Evolutionary conservation across 1,139 yeast genomes (phyloP), one percentile per base, ranked within the genome.

Genomic region (Pichia terricola): DNA sequence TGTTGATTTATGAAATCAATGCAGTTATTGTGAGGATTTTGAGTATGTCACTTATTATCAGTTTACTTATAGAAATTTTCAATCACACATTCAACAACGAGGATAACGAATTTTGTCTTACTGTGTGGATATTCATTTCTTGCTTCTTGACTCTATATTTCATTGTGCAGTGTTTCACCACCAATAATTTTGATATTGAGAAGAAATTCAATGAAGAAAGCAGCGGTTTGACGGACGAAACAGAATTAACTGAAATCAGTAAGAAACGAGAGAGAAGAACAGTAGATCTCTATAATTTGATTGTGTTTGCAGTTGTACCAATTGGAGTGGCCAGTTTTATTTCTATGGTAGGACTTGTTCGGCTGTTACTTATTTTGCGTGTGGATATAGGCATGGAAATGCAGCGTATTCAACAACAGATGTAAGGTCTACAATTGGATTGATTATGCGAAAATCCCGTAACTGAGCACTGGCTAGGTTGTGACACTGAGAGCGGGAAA

Each of bases 301-400:
- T 85, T 1, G 96, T 91, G 1, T 91, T 86, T 68, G 96, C 97
- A 1, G 97, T 91, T 43, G 96, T 91, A 5, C 98, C 98, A 0
- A 89, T 91, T 27, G 98, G 98, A 0, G 58, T 91, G 49, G 96
- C 98, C 3, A 86, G 96, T 55, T 91, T 91, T 56, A 65, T 89
- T 28, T 88, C 97, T 4, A 87, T 89, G 95, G 69, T 88, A 30
- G 94, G 89, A 0, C 65, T 89, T 41, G 65, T 88, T 31, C 67
- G 96, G 50, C 77, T 87, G 43, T 63, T 88, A 41, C 69, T 88
- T 54, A 84, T 88, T 35, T 69, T 87, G 40, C 72, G 95, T 47
- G 66, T 85, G 45, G 95, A 84, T 55, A 70, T 83, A 22, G 86
- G 79, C 46, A 45, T 53, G 45, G 52, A 51, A 11, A 41, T 49